Conservation (phyloP, 2,329 filamentous ascomycete species). For the Lasiodiplodia hormozganensis region DNA sequence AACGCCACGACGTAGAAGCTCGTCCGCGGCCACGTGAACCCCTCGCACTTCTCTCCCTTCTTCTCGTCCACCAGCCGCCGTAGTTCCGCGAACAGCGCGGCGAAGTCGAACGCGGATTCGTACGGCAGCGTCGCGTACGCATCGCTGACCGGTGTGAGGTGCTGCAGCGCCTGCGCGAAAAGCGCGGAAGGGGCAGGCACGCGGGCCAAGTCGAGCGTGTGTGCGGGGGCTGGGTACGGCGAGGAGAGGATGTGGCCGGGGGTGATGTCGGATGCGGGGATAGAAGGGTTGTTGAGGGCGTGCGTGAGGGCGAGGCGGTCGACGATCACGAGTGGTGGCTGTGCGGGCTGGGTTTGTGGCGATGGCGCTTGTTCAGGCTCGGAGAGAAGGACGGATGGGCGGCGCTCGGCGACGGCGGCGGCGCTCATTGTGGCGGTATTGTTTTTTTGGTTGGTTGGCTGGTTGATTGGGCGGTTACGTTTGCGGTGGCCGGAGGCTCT, state of each 20-base stretch:
- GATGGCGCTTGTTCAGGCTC: conserved; percentile 29
- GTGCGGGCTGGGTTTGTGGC: neutral
- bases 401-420: conserved; percentile 8
- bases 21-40: conserved; percentile 64
- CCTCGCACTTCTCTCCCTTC: conserved; percentile 51
- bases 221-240: conserved; percentile 47
- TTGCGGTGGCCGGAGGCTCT: neutral
- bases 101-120: conserved; percentile 78
- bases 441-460: neutral
- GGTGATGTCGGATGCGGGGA: conserved; percentile 69
- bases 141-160: conserved; percentile 65
- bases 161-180: conserved; percentile 73
- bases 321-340: conserved; percentile 39
- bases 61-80: conserved; percentile 55
- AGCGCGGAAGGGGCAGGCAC: conserved; percentile 71
- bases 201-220: conserved; percentile 74
- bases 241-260: conserved; percentile 12
- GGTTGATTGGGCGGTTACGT: neutral
- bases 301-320: conserved; percentile 35
- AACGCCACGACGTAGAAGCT: conserved; percentile 88
- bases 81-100: conserved; percentile 65
- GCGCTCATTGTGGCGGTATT: neutral
- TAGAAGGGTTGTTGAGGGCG: neutral
- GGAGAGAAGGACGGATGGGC: conserved; percentile 33
- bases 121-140: conserved; percentile 83